Evolutionary conservation across 2,329 filamentous ascomycete genomes (phyloP), one percentile per base, ranked within the genome.

Genomic region (Meredithiella fracta): DNA sequence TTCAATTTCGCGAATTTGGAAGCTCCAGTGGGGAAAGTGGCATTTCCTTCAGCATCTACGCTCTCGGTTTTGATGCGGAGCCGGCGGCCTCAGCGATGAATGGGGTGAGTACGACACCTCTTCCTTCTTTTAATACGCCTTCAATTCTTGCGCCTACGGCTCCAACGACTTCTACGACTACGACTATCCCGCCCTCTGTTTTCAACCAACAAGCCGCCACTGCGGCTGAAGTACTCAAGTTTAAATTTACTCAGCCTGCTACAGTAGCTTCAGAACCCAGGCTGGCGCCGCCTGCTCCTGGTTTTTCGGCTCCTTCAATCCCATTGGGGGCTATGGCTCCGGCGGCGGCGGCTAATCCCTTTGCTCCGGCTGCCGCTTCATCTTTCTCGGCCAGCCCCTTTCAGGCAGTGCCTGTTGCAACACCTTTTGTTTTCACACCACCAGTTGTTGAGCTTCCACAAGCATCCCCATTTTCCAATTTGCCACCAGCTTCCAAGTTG

Each of bases 401-500:
- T 11, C 29, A 34, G 29, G 2, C 40, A 44, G n/a, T n/a, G 15
- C 40, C 40, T 22, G 8, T 23, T 22, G 26, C 23, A 26, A 9
- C 31, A 14, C 3, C 38, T 29, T 15, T 23, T n/a, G 17, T 22
- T 25, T 23, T 20, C 25, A 49, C 3, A 3, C 44, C 26, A 14
- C 8, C 22, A 6, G 17, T 25, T 3, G 17, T 17, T 20, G 8
- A 11, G 20, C 9, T 23, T 1, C 15, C 3, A 8, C 15, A 26
- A 5, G 31, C 25, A 4, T 2, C 7, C 34, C 2, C 37, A 20
- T 11, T 58, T 2, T 52, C 47, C 0, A 50, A 23, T 14, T 38
- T 58, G 9, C 17, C 49, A n/a, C 50, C 57, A 2, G 38, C 31
- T 4, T 40, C 57, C 14, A 56, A 56, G 22, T 50, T 59, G 42